A percentile compares a stretch with the other conserved stretches of the same genome.
phyloP scores from a whole-genome alignment of 2,329 filamentous ascomycete species.

The Penicillium digitatum region DNA sequence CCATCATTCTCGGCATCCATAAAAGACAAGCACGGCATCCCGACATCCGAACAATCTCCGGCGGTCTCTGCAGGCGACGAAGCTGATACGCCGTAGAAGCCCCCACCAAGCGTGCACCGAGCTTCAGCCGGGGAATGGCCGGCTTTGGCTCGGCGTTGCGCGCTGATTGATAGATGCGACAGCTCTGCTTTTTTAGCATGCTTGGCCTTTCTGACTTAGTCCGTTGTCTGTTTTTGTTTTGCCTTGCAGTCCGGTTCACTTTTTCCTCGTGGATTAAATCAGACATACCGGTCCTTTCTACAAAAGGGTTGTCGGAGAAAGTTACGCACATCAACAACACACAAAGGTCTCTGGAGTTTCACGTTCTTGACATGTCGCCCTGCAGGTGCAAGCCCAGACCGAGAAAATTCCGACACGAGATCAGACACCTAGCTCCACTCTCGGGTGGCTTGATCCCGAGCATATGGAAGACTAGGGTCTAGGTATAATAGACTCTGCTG shows the following conservation, averaged over 20 bases:
- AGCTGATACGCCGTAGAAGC: neutral
- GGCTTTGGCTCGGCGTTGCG: slow-evolving; percentile 11
- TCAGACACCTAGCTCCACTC: neutral
- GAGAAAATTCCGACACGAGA: neutral
- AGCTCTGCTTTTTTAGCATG: neutral
- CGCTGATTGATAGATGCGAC: neutral
- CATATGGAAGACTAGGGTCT: neutral
- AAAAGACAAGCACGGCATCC: slow-evolving; percentile 5
- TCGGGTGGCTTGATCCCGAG: neutral
- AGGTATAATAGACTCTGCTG: neutral
- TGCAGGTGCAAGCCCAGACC: neutral
- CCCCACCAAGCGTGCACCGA: slow-evolving; percentile 13
- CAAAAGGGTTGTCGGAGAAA: neutral
- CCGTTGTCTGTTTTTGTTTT: neutral
- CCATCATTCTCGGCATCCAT: neutral
- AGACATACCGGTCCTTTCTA: neutral
- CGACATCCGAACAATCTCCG: slow-evolving; percentile 6
- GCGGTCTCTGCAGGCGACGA: neutral
- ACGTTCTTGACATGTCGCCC: neutral
- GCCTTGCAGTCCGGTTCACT: too few relatives aligned
- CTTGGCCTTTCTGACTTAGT: neutral
- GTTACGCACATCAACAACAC: neutral
- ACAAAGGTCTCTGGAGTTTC: neutral
- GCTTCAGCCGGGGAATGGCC: slow-evolving; percentile 11
- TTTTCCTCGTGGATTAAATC: neutral